Evolutionary conservation across 495 filamentous ascomycete species (phyloP), one percentile per base, ranked within the genome.

Genomic region (Daldinia vernicosa): DNA sequence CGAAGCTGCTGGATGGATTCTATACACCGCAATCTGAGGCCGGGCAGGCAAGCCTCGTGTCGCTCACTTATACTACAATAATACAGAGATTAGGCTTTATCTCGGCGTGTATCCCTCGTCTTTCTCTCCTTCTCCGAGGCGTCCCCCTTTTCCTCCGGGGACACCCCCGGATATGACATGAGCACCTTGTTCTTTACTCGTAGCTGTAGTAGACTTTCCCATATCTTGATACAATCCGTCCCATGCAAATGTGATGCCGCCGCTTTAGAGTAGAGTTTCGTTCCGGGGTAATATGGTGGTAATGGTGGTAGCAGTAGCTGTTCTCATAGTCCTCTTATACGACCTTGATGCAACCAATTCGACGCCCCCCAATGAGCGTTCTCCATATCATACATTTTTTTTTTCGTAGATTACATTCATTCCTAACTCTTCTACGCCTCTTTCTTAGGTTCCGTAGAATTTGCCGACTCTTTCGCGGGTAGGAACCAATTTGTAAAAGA

Each of bases 401-500:
- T n/a, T 33, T 33, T 33, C 61, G 1, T 24, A 53, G 52, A 43
- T 66, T 63, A 62, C 58, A 60, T 37, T 15, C 14, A 8, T 60
- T 37, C 30, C 32, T 60, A 24, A 12, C 35, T 33, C 14, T 28
- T n/a, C n/a, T 19, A 32, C 14, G 64, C 45, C 62, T 60, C 65
- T 54, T 14, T 61, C 47, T 7, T 63, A 22, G 43, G 43, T 19
- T 70, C 67, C 43, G 47, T 30, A 33, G 60, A 11, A 27, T 43
- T 50, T 2, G 60, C 72, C 17, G 55, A 63, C 35, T 54, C 58
- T 30, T 73, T 71, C 11, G 71, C 40, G 32, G 74, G 56, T n/a
- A 69, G n/a, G 70, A 88, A 87, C 81, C 83, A 86, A 61, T 79
- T 78, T 6, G 76, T 75, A 56, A 88, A 84, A 57, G 80, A 83